Percentiles rank a stretch among this genome's conserved stretches.
These are phyloP conservation scores for Protostelium mycophagum DNA, from an alignment of 78 protist species.

Conservation along the genomic window DNA sequence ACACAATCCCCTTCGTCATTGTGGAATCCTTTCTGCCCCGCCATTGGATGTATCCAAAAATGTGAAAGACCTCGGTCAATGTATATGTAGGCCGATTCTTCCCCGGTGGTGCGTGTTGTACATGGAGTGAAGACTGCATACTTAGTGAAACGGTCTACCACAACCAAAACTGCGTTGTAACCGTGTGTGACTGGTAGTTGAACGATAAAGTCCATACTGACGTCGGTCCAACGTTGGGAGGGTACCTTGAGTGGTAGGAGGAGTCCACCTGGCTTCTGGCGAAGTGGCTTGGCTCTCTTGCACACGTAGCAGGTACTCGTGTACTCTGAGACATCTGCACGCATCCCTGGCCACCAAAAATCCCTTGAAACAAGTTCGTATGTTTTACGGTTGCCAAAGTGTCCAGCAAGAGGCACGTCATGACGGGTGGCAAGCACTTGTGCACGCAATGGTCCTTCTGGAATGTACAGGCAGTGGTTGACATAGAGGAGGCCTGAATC, in stretches of 20 bases:
- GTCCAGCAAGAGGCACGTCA: background rate
- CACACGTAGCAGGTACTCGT: background rate
- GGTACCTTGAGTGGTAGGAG: background rate
- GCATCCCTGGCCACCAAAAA: background rate
- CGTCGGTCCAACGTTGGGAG: background rate
- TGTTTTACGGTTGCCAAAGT: background rate
- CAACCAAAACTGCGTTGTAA: background rate
- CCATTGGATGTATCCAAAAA: background rate
- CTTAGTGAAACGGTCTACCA: slow-evolving; percentile 3
- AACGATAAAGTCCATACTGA: slow-evolving; percentile 21
- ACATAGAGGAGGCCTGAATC: background rate
- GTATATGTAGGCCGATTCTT: background rate
- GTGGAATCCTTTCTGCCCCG: background rate
- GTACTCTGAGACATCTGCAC: background rate
- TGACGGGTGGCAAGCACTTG: background rate
- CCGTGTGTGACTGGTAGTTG: slow-evolving; percentile 12
- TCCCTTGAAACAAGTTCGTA: background rate
- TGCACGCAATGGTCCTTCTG: background rate
- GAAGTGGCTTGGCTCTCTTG: background rate
- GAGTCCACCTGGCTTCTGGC: background rate
- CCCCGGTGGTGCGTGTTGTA: background rate
- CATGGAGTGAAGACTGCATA: slow-evolving; percentile 1
- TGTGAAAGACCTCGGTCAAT: slow-evolving; percentile 1
- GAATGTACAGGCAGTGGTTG: background rate
- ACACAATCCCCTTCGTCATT: too few species aligned